These are phyloP conservation scores for Phytophthora fragariaefolia DNA, from an alignment of 352 stramenopile species.

Conservation along the genomic window DNA sequence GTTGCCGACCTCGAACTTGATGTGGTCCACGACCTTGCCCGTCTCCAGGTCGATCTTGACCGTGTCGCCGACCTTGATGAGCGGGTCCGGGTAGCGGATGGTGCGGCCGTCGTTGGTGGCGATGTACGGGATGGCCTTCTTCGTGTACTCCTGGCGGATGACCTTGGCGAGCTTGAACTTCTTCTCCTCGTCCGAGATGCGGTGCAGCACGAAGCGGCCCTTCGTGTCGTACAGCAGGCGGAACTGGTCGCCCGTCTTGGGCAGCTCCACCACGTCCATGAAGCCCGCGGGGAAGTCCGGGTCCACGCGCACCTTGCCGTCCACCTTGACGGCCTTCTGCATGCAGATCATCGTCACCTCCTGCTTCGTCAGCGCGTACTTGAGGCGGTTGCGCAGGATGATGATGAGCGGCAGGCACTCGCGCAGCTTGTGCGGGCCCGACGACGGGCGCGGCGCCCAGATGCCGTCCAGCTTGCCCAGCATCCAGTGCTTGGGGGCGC, in stretches of 20 bases:
- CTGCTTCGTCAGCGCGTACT: constrained; percentile 99
- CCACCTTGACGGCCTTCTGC: constrained; percentile 99
- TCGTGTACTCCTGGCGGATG: constrained; percentile 94
- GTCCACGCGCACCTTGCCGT: constrained; percentile 97
- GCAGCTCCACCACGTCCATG: constrained; percentile 99
- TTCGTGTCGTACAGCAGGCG: constrained; percentile 99
- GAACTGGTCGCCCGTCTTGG: constrained; percentile 97
- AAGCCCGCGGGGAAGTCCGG: constrained; percentile 98
- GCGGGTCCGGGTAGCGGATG: constrained; percentile 98
- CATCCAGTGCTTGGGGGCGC: constrained; percentile 90
- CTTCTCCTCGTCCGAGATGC: constrained; percentile 96
- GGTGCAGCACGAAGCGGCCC: constrained; percentile 98
- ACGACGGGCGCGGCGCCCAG: constrained; percentile 93
- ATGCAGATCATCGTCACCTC: constrained; percentile 99
- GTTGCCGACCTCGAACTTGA: constrained; percentile 99
- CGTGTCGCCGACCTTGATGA: constrained; percentile 99
- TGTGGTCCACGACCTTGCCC: constrained; percentile 97
- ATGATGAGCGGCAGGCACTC: constrained; percentile 98
- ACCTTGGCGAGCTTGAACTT: constrained; percentile 99
- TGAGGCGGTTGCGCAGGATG: constrained; percentile 99
- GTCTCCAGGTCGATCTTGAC: constrained; percentile 99
- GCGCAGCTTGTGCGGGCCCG: constrained; percentile 98
- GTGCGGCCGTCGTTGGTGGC: constrained; percentile 99
- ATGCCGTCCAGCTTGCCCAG: constrained; percentile 92
- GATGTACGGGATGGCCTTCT: constrained; percentile 98